phyloP scores from a whole-genome alignment of 192 early-diverging fungal genomes.

The Coemansia sp. region DNA sequence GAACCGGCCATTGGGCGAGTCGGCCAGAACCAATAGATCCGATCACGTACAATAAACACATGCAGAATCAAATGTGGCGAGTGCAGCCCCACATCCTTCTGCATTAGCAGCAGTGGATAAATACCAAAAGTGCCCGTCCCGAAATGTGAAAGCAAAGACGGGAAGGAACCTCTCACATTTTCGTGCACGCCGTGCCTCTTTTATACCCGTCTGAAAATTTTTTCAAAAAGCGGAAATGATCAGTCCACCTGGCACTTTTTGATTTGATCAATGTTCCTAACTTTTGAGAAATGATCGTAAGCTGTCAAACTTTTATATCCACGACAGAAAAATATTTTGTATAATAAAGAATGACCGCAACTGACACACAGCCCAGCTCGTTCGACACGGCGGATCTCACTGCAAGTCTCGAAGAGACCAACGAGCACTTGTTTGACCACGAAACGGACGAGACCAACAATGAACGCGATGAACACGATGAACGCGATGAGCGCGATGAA shows the following conservation, averaged over 20 bases:
- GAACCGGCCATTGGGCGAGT: not conserved
- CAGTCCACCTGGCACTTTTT: not conserved
- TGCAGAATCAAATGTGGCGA: slow-evolving; percentile 2
- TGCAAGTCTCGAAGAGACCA: slow-evolving; percentile 5
- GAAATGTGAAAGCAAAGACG: slow-evolving; percentile 34
- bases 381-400: slow-evolving; percentile 37
- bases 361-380: slow-evolving; percentile 1
- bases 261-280: not conserved
- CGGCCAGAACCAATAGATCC: not conserved
- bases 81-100: not conserved
- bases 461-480: too few relatives aligned
- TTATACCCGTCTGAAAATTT: slow-evolving; percentile 30
- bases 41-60: slow-evolving; percentile 4
- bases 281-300: too few relatives aligned
- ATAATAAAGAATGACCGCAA: slow-evolving; percentile 7
- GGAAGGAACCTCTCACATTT: slow-evolving; percentile 28
- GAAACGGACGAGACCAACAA: slow-evolving; percentile 85
- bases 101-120: not conserved
- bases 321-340: not conserved
- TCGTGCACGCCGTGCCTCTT: slow-evolving; percentile 5
- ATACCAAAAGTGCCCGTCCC: slow-evolving; percentile 45
- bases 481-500: slow-evolving; percentile 62
- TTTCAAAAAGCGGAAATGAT: not conserved
- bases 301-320: too few relatives aligned
- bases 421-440: slow-evolving; percentile 63